Base-by-base conservation (phyloP, 2,329 filamentous ascomycete genomes). In the Zymoseptoria pseudotritici region DNA sequence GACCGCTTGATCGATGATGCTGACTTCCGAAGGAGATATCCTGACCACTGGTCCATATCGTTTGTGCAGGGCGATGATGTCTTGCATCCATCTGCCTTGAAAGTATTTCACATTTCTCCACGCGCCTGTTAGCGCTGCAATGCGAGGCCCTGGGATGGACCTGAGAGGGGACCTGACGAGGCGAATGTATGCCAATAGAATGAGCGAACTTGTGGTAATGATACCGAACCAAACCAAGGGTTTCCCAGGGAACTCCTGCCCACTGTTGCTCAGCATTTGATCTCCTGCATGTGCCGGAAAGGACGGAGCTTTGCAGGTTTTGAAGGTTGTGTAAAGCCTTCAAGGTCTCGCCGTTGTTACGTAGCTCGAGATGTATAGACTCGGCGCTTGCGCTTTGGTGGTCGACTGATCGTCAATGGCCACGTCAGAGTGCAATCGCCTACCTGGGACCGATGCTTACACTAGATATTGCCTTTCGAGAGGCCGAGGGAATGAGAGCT, bases 1-100 rank as follows among this genome's bases (percentile, higher is more conserved):
- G 17, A 21, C 11, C 17, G 17, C 46, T 50, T 50, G 46, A 50
- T 50, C 46, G 17, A 11, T 50, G 20, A 50, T n/a, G 46, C 46
- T 50, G 7, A 50, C 46, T 21, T 63, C 59, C 21, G 61, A 50
- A 7, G 62, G 62, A 19, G 55, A 56, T 20, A 61, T 58, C 29
- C 62, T 59, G 50, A 64, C 52, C 17, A 63, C 56, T 6, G 54
- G 53, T 6, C 62, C 62, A 50, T 59, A 59, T 46, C 50, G 19
- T 4, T 59, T 26, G 52, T 63, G 59, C 1, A 77, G 65, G 17
- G 46, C 46, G 46, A 50, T 50, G 46, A 50, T 50, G 46, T 50
- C 9, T 50, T 50, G 46, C 46, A 50, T 50, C 46, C 46, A 50
- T 11, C 46, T 50, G 46, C 46, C 46, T 10, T 50, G 46, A 11